Base-by-base conservation (phyloP, 495 filamentous ascomycete species). In the Podospora pseudopauciseta region DNA sequence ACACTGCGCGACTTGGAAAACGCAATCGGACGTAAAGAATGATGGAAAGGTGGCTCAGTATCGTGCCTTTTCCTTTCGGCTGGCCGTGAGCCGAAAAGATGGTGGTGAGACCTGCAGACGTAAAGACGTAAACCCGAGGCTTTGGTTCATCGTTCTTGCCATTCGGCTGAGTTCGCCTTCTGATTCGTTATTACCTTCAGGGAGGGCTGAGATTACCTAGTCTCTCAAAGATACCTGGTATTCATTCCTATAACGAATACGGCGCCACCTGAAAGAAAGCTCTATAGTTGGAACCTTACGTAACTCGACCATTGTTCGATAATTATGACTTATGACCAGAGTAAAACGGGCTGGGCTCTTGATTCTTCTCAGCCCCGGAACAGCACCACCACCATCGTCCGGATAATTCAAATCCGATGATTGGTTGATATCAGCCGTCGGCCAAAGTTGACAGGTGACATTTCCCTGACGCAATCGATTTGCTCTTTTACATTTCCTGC, bases 241-340 rank as follows among this genome's bases (percentile, higher is more conserved):
- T 39, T 23, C 6, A 57, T 16, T 23, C 23, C 23, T 23, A 23
- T 1, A 57, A 57, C 54, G 54, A 5, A 18, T 23, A 57, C 5
- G 20, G 54, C 16, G 54, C 54, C 18, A 57, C 54, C 9, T 57
- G 54, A 57, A 57, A 39, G 39, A 49, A 49, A 49, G 6, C 5
- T 49, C 55, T 58, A 58, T 19, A 58, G 6, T 26, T 58, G 55
- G 55, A 58, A 3, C n/a, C 55, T 58, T 58, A 58, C 55, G 55
- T 58, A 58, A 58, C 55, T 58, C 5, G 65, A 79, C 23, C 70
- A 71, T 67, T 32, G 30, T 32, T 5, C 30, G 23, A 23, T 23
- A 23, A 23, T 23, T 23, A 23, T 23, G 23, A 23, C 23, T 23
- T 23, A 23, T 23, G 23, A 23, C 23, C 23, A 32, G 1, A 18